phyloP scores from a whole-genome alignment of 2,329 filamentous ascomycete genomes.

The Calycina marina region DNA sequence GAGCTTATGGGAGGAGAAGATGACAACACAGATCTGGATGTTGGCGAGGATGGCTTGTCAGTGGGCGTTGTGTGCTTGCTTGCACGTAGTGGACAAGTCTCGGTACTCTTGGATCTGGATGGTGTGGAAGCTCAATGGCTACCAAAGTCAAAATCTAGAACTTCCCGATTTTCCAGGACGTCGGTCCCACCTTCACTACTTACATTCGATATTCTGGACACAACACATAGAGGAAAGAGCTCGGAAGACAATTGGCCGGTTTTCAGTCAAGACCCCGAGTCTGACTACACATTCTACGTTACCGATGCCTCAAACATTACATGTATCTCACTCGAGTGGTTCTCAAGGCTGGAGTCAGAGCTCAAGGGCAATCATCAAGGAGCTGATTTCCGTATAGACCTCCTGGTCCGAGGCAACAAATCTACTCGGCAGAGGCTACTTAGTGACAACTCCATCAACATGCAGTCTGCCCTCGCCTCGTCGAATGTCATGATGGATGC shows the following conservation, averaged over 20 bases:
- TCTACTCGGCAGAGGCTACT: constrained; percentile 38
- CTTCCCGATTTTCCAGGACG: constrained; percentile 25
- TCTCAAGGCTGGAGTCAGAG: constrained; percentile 48
- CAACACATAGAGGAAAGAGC: constrained; percentile 38
- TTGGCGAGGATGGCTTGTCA: constrained; percentile 44
- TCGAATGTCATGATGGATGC: constrained; percentile 40
- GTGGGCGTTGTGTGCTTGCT: constrained; percentile 44
- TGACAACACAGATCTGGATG: constrained; percentile 40
- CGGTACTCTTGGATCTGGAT: constrained; percentile 45
- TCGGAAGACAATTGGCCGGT: constrained; percentile 45
- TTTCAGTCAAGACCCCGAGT: constrained; percentile 45
- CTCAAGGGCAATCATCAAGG: constrained; percentile 41
- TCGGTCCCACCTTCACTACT: constrained; percentile 34
- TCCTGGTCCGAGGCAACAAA: constrained; percentile 43
- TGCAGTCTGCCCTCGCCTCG: constrained; percentile 39
- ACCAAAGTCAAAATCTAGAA: constrained; percentile 36
- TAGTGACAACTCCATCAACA: constrained; percentile 26
- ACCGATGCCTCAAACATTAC: constrained; percentile 47
- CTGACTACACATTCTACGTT: constrained; percentile 47
- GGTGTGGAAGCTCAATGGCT: constrained; percentile 54
- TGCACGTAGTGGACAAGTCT: constrained; percentile 44
- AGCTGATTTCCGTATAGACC: constrained; percentile 44
- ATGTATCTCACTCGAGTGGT: constrained; percentile 45
- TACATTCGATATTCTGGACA: constrained; percentile 49
- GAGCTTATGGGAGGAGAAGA: constrained; percentile 52